Percentiles rank a stretch among this genome's conserved stretches.
phyloP scores from a whole-genome alignment of 352 stramenopile species.

The Pythium dissimile region DNA sequence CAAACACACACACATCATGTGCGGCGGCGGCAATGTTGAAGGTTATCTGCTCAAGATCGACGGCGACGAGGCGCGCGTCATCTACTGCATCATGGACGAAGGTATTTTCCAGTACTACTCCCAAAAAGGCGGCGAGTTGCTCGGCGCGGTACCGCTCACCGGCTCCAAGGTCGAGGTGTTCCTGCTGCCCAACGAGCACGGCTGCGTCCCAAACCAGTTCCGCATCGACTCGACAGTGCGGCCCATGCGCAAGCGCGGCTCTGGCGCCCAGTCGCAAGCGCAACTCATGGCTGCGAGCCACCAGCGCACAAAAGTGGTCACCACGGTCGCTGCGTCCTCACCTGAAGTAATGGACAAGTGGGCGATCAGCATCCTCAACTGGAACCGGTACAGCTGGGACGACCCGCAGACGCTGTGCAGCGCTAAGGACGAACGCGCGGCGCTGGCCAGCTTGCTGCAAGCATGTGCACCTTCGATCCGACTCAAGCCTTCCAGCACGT shows the following conservation, averaged over 20 bases:
- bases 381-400: slow-evolving; percentile 84
- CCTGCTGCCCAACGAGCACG: slow-evolving; percentile 48
- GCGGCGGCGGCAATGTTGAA: slow-evolving; percentile 69
- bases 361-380: slow-evolving; percentile 79
- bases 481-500: slow-evolving; percentile 23
- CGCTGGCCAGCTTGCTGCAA: slow-evolving; percentile 40
- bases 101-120: slow-evolving; percentile 80
- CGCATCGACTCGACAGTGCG: slow-evolving; percentile 46
- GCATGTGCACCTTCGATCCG: slow-evolving; percentile 17
- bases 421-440: slow-evolving; percentile 60
- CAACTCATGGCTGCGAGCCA: slow-evolving; percentile 19
- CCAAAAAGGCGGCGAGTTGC: slow-evolving; percentile 54
- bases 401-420: slow-evolving; percentile 75
- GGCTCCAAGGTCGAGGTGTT: slow-evolving; percentile 76
- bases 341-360: slow-evolving; percentile 60
- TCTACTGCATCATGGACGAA: slow-evolving; percentile 87
- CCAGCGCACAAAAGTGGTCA: slow-evolving; percentile 21
- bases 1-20: slow-evolving; percentile 30
- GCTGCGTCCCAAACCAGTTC: slow-evolving; percentile 54
- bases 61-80: slow-evolving; percentile 44
- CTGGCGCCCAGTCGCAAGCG: slow-evolving; percentile 3
- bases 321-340: slow-evolving; percentile 53
- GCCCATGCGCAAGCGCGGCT: slow-evolving; percentile 26
- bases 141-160: slow-evolving; percentile 63
- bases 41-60: slow-evolving; percentile 80